Evolutionary conservation across 176 grass and related monocot genomes (phyloP), one percentile per base, ranked within the genome.

Genomic region (Cenchrus fungigraminus): DNA sequence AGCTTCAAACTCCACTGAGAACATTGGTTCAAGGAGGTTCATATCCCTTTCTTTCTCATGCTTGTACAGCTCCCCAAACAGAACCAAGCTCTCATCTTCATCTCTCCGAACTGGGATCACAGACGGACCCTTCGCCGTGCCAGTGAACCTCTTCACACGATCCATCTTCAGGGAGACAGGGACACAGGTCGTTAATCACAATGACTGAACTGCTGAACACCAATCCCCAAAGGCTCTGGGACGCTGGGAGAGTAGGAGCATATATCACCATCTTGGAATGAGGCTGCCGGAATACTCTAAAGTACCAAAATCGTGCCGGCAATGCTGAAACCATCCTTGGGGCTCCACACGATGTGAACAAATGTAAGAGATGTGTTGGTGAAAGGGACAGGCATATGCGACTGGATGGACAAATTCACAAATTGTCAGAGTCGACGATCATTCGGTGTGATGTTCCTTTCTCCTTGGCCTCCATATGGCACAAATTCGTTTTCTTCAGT

Each of bases 1-100:
- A 50, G 84, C 81, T 69, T 94, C 89, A 15, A 94, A 83, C 49
- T 89, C 89, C 55, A 89, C 60, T 0, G 92, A 94, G 63, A 76
- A 87, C 82, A 89, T 89, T 19, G 89, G 89, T 49, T 94, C 87
- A 54, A 94, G 89, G 46, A 94, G 92, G 74, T 81, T 89, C 9
- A 94, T 12, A 31, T 85, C 83, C 72, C 76, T 89, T 49, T 91
- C 87, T 63, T 91, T 89, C 37, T 91, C 92, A 74, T 86, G 64
- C 63, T 59, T 83, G 76, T 86, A 84, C 71, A 94, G 46, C 61
- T 94, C 92, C 31, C 86, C 86, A 63, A 94, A 91, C 57, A 94
- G 82, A 84, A 82, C 22, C 76, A 94, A 73, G 68, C 84, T 88
- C 84, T 94, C 89, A 19, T 94, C 92, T 74, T 91, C 82, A 19